Evolutionary conservation across 768 basidiomycete species (phyloP), one percentile per base, ranked within the genome.

Genomic region (Neoboletus subvelutipes): DNA sequence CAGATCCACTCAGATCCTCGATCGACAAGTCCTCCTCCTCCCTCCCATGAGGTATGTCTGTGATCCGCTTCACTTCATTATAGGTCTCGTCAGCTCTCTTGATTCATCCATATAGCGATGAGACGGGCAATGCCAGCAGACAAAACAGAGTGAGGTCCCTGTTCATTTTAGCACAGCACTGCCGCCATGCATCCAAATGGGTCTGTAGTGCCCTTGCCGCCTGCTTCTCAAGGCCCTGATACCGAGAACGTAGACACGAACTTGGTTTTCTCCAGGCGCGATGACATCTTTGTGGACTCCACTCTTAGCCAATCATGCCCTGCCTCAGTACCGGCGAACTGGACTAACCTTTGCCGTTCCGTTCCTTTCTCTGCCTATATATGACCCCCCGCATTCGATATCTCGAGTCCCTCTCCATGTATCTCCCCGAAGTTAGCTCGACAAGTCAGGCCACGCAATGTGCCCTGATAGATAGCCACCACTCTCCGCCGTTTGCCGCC

Each of bases 1-100:
- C 7, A 71, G 69, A 72, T 72, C 52, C 39, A n/a, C 17, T 3
- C 18, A 55, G 57, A 67, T 67, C 55, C n/a, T 11, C 34, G 58
- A 68, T 66, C 66, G 26, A 41, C 50, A 17, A 7, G 26, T 24
- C 22, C 41, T 9, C 34, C 49, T 46, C 24, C 37, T 52, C 41
- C 56, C 24, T 47, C 31, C 45, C 54, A 45, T 55, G 58, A 54
- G 46, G 29, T 47, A 9, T 46, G 29, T 46, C 28, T 31, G n/a
- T 12, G n/a, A 12, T 29, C 11, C 29, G 18, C 37, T 13, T 33
- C 29, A 20, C 36, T n/a, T n/a, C n/a, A n/a, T n/a, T 7, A 20
- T 6, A 26, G 12, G 31, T 47, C 34, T 48, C 33, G 28, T 47
- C 31, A 33, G 5, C 5, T 45, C 22, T 17, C 31, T 31, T 18